Conservation (phyloP, 1,284 basidiomycete genomes). For the Ustilago loliicola region DNA sequence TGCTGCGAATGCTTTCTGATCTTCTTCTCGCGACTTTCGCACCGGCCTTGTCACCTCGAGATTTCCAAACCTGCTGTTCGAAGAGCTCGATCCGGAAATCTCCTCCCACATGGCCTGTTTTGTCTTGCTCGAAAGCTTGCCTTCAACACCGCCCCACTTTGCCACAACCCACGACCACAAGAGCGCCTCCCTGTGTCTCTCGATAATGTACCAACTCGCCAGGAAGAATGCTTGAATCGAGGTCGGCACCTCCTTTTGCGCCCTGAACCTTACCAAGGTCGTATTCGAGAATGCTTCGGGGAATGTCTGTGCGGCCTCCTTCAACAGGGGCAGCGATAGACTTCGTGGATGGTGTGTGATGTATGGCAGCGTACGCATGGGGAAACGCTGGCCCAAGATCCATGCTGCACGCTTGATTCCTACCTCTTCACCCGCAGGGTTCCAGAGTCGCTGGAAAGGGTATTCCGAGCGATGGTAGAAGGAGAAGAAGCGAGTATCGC, state of each 20-base stretch:
- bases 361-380: slow-evolving; percentile 71
- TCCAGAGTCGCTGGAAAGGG: slow-evolving; percentile 53
- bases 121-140: slow-evolving; percentile 61
- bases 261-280: slow-evolving; percentile 50
- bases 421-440: slow-evolving; percentile 52
- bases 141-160: slow-evolving; percentile 66
- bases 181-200: slow-evolving; percentile 61
- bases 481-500: slow-evolving; percentile 35
- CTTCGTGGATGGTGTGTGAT: slow-evolving; percentile 72
- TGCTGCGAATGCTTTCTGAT: slow-evolving; percentile 11
- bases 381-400: slow-evolving; percentile 67
- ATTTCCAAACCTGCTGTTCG: not conserved
- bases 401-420: slow-evolving; percentile 52
- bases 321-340: slow-evolving; percentile 68
- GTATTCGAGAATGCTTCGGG: slow-evolving; percentile 42
- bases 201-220: slow-evolving; percentile 49
- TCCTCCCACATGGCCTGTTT: slow-evolving; percentile 71
- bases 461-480: slow-evolving; percentile 46
- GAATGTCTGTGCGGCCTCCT: slow-evolving; percentile 49
- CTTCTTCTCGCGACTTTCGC: slow-evolving; percentile 24
- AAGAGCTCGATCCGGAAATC: slow-evolving; percentile 57
- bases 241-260: slow-evolving; percentile 67
- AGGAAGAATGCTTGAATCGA: slow-evolving; percentile 70
- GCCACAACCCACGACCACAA: slow-evolving; percentile 58
- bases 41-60: slow-evolving; percentile 27